These are phyloP conservation scores for Crassisporium funariophilum DNA, from an alignment of 768 basidiomycete species.

Conservation along the genomic window DNA sequence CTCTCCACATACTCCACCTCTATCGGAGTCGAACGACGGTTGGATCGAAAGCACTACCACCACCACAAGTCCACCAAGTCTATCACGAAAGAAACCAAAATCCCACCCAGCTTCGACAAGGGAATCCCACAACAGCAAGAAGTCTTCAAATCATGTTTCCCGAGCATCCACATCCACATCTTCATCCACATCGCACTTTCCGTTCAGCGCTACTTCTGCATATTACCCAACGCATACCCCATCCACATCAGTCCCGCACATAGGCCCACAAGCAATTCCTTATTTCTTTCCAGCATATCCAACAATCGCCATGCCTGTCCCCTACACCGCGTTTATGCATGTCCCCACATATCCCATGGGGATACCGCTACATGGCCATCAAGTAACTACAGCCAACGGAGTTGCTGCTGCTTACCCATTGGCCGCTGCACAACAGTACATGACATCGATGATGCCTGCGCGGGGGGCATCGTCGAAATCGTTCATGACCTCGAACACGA, in stretches of 20 bases:
- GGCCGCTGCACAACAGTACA: slow-evolving; percentile 10
- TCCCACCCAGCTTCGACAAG: slow-evolving; percentile 4
- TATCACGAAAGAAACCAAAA: slow-evolving; percentile 17
- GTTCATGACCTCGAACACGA: slow-evolving; percentile 1
- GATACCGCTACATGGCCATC: slow-evolving; percentile 13
- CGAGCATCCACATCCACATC: slow-evolving; percentile 13
- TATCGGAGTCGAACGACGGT: slow-evolving; percentile 27
- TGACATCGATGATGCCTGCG: slow-evolving; percentile 7
- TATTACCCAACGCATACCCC: slow-evolving; percentile 6
- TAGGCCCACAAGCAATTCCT: slow-evolving; percentile 14
- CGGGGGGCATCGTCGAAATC: slow-evolving; percentile 4
- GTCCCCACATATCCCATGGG: slow-evolving; percentile 22
- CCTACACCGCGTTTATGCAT: slow-evolving; percentile 20
- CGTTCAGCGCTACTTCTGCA: slow-evolving; percentile 7
- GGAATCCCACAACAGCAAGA: slow-evolving; percentile 18
- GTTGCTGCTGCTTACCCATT: slow-evolving; percentile 2
- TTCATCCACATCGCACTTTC: slow-evolving; percentile 6
- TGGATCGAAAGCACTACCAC: slow-evolving; percentile 38
- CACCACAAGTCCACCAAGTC: slow-evolving; percentile 9
- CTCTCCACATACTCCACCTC: slow-evolving; percentile 24
- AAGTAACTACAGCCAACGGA: not conserved
- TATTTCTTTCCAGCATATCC: slow-evolving; percentile 30
- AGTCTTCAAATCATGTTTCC: slow-evolving; percentile 18
- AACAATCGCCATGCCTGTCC: slow-evolving; percentile 19
- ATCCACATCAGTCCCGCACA: slow-evolving; percentile 10